Evolutionary conservation across 1,139 yeast genomes (phyloP), one percentile per base, ranked within the genome.

Genomic region (Meyerozyma guilliermondii): DNA sequence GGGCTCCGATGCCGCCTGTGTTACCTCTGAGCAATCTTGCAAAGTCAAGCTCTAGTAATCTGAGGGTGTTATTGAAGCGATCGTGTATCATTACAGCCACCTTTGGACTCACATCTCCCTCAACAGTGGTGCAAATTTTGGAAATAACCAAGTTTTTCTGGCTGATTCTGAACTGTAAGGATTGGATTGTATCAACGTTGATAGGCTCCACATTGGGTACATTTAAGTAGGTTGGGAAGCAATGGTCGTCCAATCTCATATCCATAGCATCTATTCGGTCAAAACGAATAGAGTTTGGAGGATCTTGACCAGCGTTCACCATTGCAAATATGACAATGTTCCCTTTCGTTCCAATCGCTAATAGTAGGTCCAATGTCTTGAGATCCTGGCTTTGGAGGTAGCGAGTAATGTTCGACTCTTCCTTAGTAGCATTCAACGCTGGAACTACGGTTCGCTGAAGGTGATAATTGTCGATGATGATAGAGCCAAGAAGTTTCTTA

Each of bases 391-490:
- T 46, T 28, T 52, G 45, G 26, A 55, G 45, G 24, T 46, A 50
- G 9, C 40, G 27, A 7, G 44, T 41, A 20, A 46, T 20, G 3
- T 43, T 43, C 2, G 49, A 41, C 5, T 37, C 31, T 10, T 48
- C 46, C 7, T 41, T 41, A 10, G 24, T 41, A 1, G 23, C 34
- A 10, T 40, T 34, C 27, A 50, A 26, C 9, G 44, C 38, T 8
- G 43, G 41, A 22, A 51, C 45, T 5, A 67, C 37, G 1, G 65
- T 44, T 35, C 64, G 59, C 6, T 71, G 65, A 9, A 81, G 60
- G 28, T 76, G 65, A 48, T 72, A 67, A 52, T 77, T 81, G 53
- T 87, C 95, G 4, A 87, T 60, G 1, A 86, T 56, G 8, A 76
- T 58, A 3, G 78, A 71, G 42, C 71, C 74, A 33, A 68, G 65